A percentile compares a stretch with the other conserved stretches of the same genome.
Evolutionary conservation across 352 stramenopile genomes (phyloP).

Genomic region (Pythium utonaiense): DNA sequence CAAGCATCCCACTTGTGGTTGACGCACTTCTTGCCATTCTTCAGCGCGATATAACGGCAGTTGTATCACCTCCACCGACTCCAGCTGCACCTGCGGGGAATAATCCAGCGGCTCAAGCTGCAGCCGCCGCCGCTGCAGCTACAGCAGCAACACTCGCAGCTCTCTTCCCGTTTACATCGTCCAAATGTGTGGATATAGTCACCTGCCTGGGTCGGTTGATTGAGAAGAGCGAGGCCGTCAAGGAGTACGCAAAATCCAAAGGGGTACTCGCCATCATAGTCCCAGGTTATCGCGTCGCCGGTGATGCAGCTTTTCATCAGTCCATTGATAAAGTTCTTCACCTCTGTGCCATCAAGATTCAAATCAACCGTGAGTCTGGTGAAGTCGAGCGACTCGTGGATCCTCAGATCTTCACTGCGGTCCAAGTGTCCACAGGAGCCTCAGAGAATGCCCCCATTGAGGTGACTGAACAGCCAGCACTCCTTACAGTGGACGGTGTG

Average conservation of each 20-base stretch:
- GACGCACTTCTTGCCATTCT: constrained; percentile 39
- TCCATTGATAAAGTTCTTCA: constrained; percentile 61
- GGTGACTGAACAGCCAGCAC: constrained; percentile 27
- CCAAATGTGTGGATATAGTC: constrained; percentile 33
- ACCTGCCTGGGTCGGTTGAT: constrained; percentile 51
- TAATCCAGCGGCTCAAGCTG: constrained; percentile 15
- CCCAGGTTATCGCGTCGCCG: constrained; percentile 37
- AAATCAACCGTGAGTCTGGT: background rate
- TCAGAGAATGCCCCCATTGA: background rate
- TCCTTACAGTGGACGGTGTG: constrained; percentile 35
- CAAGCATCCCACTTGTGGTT: constrained; percentile 21
- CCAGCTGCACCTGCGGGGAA: constrained; percentile 1
- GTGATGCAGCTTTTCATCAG: constrained; percentile 37
- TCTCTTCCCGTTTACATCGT: constrained; percentile 32
- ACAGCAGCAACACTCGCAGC: constrained; percentile 15
- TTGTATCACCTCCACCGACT: constrained; percentile 15
- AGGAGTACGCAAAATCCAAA: constrained; percentile 31
- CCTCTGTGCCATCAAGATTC: constrained; percentile 21
- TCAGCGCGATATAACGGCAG: constrained; percentile 32
- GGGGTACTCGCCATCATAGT: constrained; percentile 38
- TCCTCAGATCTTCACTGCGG: constrained; percentile 22
- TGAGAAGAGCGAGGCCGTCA: constrained; percentile 36
- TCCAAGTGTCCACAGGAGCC: background rate
- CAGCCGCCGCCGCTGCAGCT: constrained; percentile 23
- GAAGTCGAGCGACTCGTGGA: constrained; percentile 4